Percentiles rank a stretch among this genome's conserved stretches.
Conservation (phyloP, 257 asterid species). For the Solanum bulbocastanum region DNA sequence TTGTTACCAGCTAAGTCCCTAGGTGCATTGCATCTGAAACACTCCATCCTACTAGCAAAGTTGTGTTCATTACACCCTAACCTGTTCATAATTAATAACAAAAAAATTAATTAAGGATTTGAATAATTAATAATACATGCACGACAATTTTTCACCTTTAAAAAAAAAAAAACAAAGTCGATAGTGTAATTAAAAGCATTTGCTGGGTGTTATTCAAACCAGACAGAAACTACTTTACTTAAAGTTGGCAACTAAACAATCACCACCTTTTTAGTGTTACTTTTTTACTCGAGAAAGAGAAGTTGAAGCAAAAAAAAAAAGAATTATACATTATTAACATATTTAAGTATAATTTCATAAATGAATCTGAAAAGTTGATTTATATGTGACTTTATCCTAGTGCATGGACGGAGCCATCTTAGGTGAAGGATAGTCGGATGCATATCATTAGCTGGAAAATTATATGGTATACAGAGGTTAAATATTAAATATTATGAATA, state of each 20-base stretch:
- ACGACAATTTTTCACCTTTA: neutral
- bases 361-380: neutral
- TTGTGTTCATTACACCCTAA: conserved; percentile 91
- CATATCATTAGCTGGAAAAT: too few species aligned
- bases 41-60: conserved; percentile 93
- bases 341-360: too few species aligned
- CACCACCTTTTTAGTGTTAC: neutral
- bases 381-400: neutral
- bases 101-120: neutral
- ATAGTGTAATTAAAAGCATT: neutral
- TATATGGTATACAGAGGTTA: neutral
- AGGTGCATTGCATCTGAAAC: conserved; percentile 97
- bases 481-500: neutral
- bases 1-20: conserved; percentile 58
- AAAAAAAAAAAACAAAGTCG: neutral
- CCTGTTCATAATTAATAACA: conserved; percentile 24
- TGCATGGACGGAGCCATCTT: neutral
- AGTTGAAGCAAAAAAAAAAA: neutral
- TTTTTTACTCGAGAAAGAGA: neutral
- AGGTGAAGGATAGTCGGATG: too few species aligned
- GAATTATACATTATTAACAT: too few species aligned
- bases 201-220: neutral
- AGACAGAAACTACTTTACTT: neutral
- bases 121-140: neutral
- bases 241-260: neutral